phyloP scores from a whole-genome alignment of 75 land plant genomes.

The Sequoiadendron giganteum region DNA sequence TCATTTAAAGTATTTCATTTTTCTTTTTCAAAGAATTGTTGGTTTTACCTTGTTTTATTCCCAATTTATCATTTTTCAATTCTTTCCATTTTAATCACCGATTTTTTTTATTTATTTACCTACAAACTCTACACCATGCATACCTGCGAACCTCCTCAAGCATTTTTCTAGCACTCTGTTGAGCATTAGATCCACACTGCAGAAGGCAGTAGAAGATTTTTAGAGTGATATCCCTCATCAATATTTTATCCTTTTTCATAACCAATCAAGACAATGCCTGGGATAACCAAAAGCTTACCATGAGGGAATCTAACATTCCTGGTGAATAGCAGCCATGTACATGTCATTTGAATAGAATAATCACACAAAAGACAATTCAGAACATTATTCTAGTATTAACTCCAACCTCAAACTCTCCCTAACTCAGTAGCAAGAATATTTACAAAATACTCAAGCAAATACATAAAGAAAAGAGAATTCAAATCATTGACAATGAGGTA shows the following conservation, averaged over 20 bases:
- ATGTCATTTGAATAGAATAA: neutral
- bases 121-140: neutral
- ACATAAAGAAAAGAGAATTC: neutral
- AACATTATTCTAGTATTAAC: neutral
- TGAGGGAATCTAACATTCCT: conserved; percentile 86
- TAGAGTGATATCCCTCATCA: conserved; percentile 5
- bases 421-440: neutral
- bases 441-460: neutral
- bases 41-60: neutral
- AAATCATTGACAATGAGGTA: neutral
- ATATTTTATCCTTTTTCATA: neutral
- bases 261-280: neutral
- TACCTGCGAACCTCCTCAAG: conserved; percentile 85
- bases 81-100: neutral
- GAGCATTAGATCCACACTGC: conserved; percentile 87
- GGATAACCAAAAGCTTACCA: conserved; percentile 48
- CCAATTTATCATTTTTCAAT: neutral
- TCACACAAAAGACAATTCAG: neutral
- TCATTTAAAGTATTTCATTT: neutral
- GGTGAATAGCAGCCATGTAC: conserved; percentile 13
- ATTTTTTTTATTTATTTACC: neutral
- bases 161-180: conserved; percentile 67
- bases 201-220: neutral
- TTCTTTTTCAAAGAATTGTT: neutral
- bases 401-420: neutral